Percentiles rank a stretch among this genome's conserved stretches.
These are phyloP conservation scores for Xylaria curta DNA, from an alignment of 495 filamentous ascomycete genomes.

Conservation along the genomic window DNA sequence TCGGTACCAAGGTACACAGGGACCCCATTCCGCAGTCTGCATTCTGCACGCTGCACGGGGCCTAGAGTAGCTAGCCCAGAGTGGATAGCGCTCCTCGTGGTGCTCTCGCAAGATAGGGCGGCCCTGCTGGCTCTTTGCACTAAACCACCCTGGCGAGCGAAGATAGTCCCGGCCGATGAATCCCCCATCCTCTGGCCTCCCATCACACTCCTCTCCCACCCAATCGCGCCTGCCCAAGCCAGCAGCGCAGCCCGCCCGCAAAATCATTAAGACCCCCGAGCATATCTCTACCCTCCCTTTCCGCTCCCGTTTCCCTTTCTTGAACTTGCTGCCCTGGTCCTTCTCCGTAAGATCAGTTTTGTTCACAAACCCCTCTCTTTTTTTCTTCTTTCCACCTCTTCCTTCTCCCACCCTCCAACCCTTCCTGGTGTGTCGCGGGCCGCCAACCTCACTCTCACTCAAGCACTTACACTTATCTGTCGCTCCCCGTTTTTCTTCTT, in stretches of 20 bases:
- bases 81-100: slow-evolving; percentile 19
- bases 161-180: slow-evolving; percentile 12
- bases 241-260: slow-evolving; percentile 27
- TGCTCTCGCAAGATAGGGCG: slow-evolving; percentile 7
- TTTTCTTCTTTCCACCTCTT: slow-evolving; percentile 27
- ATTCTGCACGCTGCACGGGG: slow-evolving; percentile 5
- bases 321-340: slow-evolving; percentile 41
- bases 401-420: slow-evolving; percentile 29
- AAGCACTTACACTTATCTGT: slow-evolving; percentile 31
- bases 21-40: slow-evolving; percentile 12
- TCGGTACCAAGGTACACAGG: slow-evolving; percentile 13
- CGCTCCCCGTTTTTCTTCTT: slow-evolving; percentile 40
- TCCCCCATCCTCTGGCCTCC: slow-evolving; percentile 21
- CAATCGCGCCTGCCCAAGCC: slow-evolving; percentile 27
- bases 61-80: slow-evolving; percentile 5
- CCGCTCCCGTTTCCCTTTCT: slow-evolving; percentile 32
- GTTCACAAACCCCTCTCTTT: slow-evolving; percentile 42
- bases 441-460: slow-evolving; percentile 30
- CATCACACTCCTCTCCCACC: slow-evolving; percentile 23
- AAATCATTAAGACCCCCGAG: slow-evolving; percentile 47
- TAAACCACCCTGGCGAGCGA: slow-evolving; percentile 19
- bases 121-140: background rate
- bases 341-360: slow-evolving; percentile 42
- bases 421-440: slow-evolving; percentile 42
- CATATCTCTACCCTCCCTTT: slow-evolving; percentile 34